Conservation (phyloP, 1,284 basidiomycete genomes). For the Erythrobasidium hasegawianum region DNA sequence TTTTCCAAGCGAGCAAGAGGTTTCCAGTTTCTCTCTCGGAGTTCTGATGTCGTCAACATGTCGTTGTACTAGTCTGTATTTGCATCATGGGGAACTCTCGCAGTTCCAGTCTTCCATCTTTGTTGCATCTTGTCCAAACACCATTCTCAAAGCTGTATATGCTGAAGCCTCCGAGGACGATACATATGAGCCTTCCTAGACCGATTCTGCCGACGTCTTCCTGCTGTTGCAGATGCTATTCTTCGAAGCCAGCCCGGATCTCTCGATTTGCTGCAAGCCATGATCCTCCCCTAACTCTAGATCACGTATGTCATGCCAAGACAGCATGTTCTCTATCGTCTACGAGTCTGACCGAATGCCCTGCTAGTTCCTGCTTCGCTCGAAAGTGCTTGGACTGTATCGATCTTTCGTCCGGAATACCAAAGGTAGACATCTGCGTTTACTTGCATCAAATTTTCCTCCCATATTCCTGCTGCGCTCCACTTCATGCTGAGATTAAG, state of each 20-base stretch:
- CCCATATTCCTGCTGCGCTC: neutral
- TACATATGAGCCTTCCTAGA: too few species aligned
- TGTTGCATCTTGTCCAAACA: too few species aligned
- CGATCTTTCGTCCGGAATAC: conserved; percentile 31
- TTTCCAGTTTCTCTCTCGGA: too few species aligned
- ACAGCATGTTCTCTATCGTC: neutral
- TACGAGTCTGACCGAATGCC: neutral
- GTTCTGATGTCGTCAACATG: too few species aligned
- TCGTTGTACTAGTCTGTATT: too few species aligned
- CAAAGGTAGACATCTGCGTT: neutral
- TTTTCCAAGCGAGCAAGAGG: too few species aligned
- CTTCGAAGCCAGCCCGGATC: neutral
- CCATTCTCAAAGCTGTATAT: too few species aligned
- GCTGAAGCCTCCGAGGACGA: too few species aligned
- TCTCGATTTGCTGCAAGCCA: neutral
- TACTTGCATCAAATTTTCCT: neutral
- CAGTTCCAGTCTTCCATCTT: too few species aligned
- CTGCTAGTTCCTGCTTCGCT: conserved; percentile 22
- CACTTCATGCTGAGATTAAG: neutral
- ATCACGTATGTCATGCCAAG: conserved; percentile 13
- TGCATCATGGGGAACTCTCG: too few species aligned
- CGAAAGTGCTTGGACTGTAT: conserved; percentile 27
- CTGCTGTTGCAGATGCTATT: too few species aligned
- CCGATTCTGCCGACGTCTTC: too few species aligned
- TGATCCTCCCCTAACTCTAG: conserved; percentile 10